Percentiles rank a stretch among this genome's conserved stretches.
These are phyloP conservation scores for Vanderwaltozyma polyspora DNA, from an alignment of 805 yeast genomes.

Conservation along the genomic window DNA sequence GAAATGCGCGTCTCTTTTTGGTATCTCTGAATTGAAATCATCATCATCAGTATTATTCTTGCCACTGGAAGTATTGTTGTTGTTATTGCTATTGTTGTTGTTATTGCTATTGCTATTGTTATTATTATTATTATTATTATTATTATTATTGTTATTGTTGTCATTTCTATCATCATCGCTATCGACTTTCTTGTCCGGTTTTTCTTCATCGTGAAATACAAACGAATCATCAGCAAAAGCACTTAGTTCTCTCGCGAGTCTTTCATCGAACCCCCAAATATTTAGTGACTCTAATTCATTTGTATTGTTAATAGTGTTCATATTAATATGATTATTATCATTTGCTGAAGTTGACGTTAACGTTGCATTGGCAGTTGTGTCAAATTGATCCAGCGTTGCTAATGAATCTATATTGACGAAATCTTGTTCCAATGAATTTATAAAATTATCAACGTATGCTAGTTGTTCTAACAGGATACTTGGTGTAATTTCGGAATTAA, in stretches of 20 bases:
- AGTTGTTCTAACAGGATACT: slow-evolving; percentile 55
- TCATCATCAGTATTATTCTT: neutral
- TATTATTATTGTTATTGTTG: slow-evolving; percentile 1
- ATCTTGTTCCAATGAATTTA: slow-evolving; percentile 41
- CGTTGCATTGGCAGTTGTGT: too few species aligned
- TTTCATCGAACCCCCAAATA: slow-evolving; percentile 33
- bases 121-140: neutral
- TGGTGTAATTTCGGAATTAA: slow-evolving; percentile 15
- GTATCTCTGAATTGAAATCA: slow-evolving; percentile 3
- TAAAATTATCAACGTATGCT: slow-evolving; percentile 68
- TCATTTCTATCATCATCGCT: slow-evolving; percentile 6
- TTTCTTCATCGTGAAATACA: slow-evolving; percentile 70
- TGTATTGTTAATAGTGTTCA: neutral
- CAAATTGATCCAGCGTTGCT: slow-evolving; percentile 7
- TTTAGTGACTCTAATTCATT: neutral
- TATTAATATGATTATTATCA: neutral
- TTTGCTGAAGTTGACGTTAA: slow-evolving; percentile 13
- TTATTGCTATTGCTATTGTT: too few species aligned
- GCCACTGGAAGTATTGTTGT: too few species aligned
- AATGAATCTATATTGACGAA: slow-evolving; percentile 26
- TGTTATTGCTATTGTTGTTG: too few species aligned
- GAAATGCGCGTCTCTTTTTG: slow-evolving; percentile 13
- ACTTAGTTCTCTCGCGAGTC: slow-evolving; percentile 53
- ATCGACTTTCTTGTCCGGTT: slow-evolving; percentile 9
- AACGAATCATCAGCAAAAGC: slow-evolving; percentile 78